Conservation (phyloP, 257 asterid species). For the Solanum arcanum region DNA sequence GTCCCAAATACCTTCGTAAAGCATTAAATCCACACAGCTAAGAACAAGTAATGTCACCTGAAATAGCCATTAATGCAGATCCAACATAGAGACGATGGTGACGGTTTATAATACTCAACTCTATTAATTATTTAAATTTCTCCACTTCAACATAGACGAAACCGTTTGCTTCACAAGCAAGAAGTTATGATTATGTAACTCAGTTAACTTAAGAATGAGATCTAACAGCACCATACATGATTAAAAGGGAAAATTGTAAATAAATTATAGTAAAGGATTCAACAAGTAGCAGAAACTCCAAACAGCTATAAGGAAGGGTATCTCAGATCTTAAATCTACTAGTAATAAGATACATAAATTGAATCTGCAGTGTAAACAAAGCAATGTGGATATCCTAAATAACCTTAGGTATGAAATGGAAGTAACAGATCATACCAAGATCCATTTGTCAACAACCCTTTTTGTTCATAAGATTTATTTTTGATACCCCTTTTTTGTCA, state of each 20-base stretch:
- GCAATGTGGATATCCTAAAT: background rate
- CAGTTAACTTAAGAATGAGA: background rate
- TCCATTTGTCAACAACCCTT: background rate
- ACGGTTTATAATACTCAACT: background rate
- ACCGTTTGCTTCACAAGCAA: background rate
- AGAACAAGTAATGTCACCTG: background rate
- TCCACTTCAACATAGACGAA: background rate
- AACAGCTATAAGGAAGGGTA: background rate
- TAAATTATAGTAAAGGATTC: background rate
- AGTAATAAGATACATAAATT: background rate
- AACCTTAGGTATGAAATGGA: background rate
- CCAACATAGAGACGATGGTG: background rate
- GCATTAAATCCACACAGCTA: background rate
- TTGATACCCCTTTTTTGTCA: background rate
- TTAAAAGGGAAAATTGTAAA: background rate
- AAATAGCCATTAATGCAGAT: background rate
- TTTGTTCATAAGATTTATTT: background rate
- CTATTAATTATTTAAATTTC: background rate
- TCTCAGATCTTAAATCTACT: background rate
- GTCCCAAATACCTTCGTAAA: background rate
- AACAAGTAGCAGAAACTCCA: background rate
- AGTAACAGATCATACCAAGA: background rate
- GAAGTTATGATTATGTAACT: background rate
- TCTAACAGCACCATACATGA: background rate
- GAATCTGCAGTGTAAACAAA: background rate